Evolutionary conservation across 768 basidiomycete species (phyloP), one percentile per base, ranked within the genome.

Genomic region (Strobilomyces echinocephalus): DNA sequence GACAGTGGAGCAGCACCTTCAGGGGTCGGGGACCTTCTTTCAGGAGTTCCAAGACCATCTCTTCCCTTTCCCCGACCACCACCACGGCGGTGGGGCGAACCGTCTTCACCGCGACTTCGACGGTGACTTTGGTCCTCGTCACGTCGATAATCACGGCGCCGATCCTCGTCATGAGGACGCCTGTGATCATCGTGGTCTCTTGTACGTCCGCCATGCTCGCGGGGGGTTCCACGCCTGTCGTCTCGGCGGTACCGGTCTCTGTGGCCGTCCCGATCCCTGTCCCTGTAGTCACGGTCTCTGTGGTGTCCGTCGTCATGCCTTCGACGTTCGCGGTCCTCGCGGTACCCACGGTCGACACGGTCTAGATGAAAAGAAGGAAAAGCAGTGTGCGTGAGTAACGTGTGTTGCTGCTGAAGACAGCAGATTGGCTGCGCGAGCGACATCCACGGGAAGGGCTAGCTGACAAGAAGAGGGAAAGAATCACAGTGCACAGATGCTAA

Each of bases 21-120:
- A 0, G 97, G 97, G 10, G 95, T 98, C 10, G 95, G 95, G 1
- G 88, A 91, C 61, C 94, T 74, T 60, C 88, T 76, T 57, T 91
- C 90, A 2, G 85, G 88, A 14, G 88, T 85, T 20, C 84, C 87
- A 24, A 72, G 68, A 10, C 77, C 76, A 35, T 79, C 76, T 36
- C 66, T 69, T 20, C 70, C 68, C 53, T 79, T 75, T 41, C 77
- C 79, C 44, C 79, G 78, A 46, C 79, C 73, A 40, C 79, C 73
- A 40, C 80, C 78, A 46, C 69, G 66, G n/a, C 68, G 68, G 34
- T 63, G 52, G 26, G 68, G 68, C 3, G 68, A 71, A 30, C 74
- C 73, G 35, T 79, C 78, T 31, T 77, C 78, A 28, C 59, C 78
- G 26, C 65, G 67, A 31, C 68, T 51, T 33, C 71, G 61, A 39